Base-by-base conservation (phyloP, 257 asterid genomes). In the Capsicum chinense region DNA sequence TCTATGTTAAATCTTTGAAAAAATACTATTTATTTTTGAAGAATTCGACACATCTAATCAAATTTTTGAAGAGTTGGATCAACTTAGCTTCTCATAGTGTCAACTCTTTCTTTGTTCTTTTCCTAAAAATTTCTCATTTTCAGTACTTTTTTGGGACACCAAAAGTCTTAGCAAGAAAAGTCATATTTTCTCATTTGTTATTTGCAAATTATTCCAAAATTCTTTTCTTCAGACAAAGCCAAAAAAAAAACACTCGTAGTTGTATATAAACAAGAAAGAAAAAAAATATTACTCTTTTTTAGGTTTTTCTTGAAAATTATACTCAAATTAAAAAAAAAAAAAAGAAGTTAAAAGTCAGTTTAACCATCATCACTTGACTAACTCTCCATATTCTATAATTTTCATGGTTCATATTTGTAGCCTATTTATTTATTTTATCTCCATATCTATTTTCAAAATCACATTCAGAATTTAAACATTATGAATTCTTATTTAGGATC, bases 131-230 rank as follows among this genome's bases (percentile, higher is more conserved):
- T 17, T 17, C 14, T 83, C 26, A 16, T 52, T 50, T 68, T 50
- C 1, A 50, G 21, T 74, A 4, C 6, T 5, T 50, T 48, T 74
- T 76, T 44, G 0, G 80, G n/a, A 39, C 44, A 39, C 84, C 82
- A 64, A 85, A 57, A 85, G 44, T 39, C 44, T 39, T 39, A 39
- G 44, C 44, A 70, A 83, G 59, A 21, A 58, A 50, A 83, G 83
- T 83, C 89, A 84, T 79, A 76, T 50, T 21, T n/a, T 89, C 84
- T 66, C 74, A 82, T 84, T 83, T 85, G 84, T 80, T 85, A 14
- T 84, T 84, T 16, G 73, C 90, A 85, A 86, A 83, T 80, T 63
- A 84, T 86, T 89, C 44, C 44, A 39, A 39, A 39, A 39, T 39
- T 39, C 5, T 39, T 39, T 39, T 39, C 44, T 39, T 39, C 44